Conservation (phyloP, 2,329 filamentous ascomycete genomes). For the Clonostachys solani region DNA sequence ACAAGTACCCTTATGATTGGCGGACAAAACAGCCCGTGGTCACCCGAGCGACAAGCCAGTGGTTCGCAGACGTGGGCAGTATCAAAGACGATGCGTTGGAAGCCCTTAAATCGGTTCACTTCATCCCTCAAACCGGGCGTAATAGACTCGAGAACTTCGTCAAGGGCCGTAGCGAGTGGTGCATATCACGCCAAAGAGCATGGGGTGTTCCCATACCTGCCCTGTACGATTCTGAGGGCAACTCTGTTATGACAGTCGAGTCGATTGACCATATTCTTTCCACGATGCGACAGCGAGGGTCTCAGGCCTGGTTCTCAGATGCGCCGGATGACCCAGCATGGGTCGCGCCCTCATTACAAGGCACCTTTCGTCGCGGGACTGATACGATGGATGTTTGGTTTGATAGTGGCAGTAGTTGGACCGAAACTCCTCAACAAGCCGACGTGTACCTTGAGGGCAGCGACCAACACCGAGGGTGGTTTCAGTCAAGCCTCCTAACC, state of each 20-base stretch:
- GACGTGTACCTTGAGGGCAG: slow-evolving; percentile 93
- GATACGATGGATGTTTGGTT: slow-evolving; percentile 99
- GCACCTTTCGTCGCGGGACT: slow-evolving; percentile 66
- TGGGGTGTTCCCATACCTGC: slow-evolving; percentile 98
- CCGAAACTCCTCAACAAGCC: slow-evolving; percentile 50
- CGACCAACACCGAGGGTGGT: slow-evolving; percentile 97
- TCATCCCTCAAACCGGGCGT: slow-evolving; percentile 72
- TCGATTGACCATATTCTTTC: slow-evolving; percentile 82
- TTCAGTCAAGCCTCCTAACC: slow-evolving; percentile 92
- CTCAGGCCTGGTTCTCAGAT: slow-evolving; percentile 96
- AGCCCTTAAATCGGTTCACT: slow-evolving; percentile 67
- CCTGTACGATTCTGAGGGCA: slow-evolving; percentile 68
- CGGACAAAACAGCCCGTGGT: slow-evolving; percentile 91
- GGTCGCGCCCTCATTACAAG: slow-evolving; percentile 62
- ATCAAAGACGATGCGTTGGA: slow-evolving; percentile 73
- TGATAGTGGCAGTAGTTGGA: slow-evolving; percentile 95
- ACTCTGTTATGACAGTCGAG: slow-evolving; percentile 73
- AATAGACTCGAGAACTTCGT: slow-evolving; percentile 81
- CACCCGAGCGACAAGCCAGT: slow-evolving; percentile 88
- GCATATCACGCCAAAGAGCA: slow-evolving; percentile 89
- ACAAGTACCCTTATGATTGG: slow-evolving; percentile 99
- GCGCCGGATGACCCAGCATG: slow-evolving; percentile 69
- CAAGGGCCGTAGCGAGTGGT: slow-evolving; percentile 89
- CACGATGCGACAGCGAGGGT: slow-evolving; percentile 71
- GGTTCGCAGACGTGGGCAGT: slow-evolving; percentile 88